Base-by-base conservation (phyloP, 192 early-diverging fungal species). In the Backusella morwellensis region DNA sequence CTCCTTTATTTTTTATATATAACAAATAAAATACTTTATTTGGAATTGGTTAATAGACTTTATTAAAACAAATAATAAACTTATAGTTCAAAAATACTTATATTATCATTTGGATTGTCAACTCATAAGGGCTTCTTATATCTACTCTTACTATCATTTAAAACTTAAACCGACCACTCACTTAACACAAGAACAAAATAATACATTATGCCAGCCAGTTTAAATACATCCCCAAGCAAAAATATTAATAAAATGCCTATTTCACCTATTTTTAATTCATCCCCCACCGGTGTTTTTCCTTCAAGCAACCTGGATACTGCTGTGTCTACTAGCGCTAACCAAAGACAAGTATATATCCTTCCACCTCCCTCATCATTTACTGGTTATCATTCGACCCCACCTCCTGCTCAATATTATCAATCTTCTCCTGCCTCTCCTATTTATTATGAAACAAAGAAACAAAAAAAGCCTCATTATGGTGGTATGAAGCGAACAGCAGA, bases 341-440 rank as follows among this genome's bases (percentile, higher is more conserved):
- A 54, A 54, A 54, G 52, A 23, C 54, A 59, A 26, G 9, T 59
- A 21, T 59, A 59, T 11, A 59, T 59, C 9, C 54, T 59, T 23
- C 78, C 78, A 23, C 68, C 78, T 12, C 78, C 78, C 35, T 59
- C 75, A 17, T 71, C 69, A 17, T 40, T 70, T 3, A 44, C 26
- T 23, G 67, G 68, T 35, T 70, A 63, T 23, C 75, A 38, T 66
- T 56, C 32, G n/a, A n/a, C 19, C 5, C 56, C 44, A 35, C 73
- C 35, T 19, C 15, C 35, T 59, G 0, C 72, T 32, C 41, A 59
- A 11, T 26, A 59, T 26, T 26, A 11, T 0, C 21, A 59, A 26
- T 8, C 19, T 21, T 21, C 52, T 21, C 4, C 6, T n/a, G 19
- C 17, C 1, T 26, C 6, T 11, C 54, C 54, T 59, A 7, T 23